A percentile compares a stretch with the other conserved stretches of the same genome.
Evolutionary conservation across 2,329 filamentous ascomycete species (phyloP).

Genomic region (Sporothrix dimorphospora): DNA sequence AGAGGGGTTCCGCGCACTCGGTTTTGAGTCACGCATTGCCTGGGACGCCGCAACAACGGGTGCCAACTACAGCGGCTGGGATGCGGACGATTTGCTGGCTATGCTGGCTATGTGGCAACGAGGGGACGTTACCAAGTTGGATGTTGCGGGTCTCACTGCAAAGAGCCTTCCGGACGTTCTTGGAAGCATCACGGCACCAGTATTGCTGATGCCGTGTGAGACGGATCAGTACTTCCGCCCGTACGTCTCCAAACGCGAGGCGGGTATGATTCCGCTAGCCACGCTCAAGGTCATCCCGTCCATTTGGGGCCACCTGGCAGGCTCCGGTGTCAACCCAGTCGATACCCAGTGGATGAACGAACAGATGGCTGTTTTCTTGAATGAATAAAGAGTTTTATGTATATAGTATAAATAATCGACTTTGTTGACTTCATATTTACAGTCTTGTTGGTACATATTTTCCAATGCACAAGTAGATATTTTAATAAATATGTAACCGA

Average conservation of each 20-base stretch:
- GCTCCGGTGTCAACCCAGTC: conserved; percentile 19
- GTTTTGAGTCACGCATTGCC: conserved; percentile 69
- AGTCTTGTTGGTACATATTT: too few relatives aligned
- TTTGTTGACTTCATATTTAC: too few relatives aligned
- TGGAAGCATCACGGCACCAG: conserved; percentile 71
- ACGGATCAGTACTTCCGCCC: conserved; percentile 83
- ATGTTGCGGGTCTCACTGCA: conserved; percentile 62
- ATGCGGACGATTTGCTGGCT: conserved; percentile 36
- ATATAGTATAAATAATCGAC: too few relatives aligned
- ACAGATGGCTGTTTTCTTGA: conserved; percentile 18
- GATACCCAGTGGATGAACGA: conserved; percentile 29
- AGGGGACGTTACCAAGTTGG: conserved; percentile 68
- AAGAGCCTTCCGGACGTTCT: conserved; percentile 63
- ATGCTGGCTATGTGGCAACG: conserved; percentile 76
- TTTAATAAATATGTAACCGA: background rate
- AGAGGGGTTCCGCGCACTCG: conserved; percentile 67
- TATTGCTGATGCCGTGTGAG: conserved; percentile 69
- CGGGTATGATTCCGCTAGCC: conserved; percentile 44
- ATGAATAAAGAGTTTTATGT: too few relatives aligned
- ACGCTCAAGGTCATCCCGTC: conserved; percentile 28
- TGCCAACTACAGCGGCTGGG: conserved; percentile 57
- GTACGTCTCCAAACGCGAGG: conserved; percentile 76
- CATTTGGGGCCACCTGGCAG: conserved; percentile 34
- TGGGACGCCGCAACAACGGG: conserved; percentile 81
- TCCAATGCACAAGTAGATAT: too few relatives aligned